Evolutionary conservation across 768 basidiomycete genomes (phyloP), one percentile per base, ranked within the genome.

Genomic region (Obba rivulosa): DNA sequence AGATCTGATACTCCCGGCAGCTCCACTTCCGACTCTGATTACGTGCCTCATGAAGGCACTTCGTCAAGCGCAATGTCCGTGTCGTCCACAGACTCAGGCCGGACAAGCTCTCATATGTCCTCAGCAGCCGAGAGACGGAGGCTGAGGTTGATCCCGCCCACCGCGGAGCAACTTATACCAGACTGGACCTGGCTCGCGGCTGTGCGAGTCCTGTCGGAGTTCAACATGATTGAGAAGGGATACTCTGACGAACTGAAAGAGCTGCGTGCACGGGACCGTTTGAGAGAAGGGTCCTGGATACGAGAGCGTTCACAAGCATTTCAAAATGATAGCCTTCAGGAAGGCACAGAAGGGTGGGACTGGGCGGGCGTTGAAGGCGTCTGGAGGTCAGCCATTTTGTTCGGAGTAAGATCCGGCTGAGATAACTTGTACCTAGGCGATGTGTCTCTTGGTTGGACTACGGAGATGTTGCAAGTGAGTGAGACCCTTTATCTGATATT

Each of bases 291-390:
- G 3, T 25, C 49, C 1, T 54, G 53, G 53, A 4, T 45, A 7
- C 37, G 28, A 31, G 28, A 31, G 28, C 28, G 28, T 5, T 13
- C 28, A 5, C 28, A 5, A 13, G 28, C 28, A 31, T 7, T 5
- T 31, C 13, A 5, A 31, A 5, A 31, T 13, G 13, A 31, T 13
- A 31, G 5, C 7, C 13, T 13, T 31, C 13, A 13, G 28, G 7
- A 5, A 7, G 13, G 28, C 13, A 31, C 28, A 31, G 28, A 13
- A 31, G 48, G 57, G 34, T 52, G 59, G 37, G 62, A 63, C 31
- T 63, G 62, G 61, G 62, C 62, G 1, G 62, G 62, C 4, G 59
- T 50, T 1, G 56, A 59, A 35, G 62, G 62, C 14, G 39, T 57
- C 2, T 61, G 59, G 58, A 48, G 59, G 59, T 62, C 25, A 4